These are phyloP conservation scores for Litchi chinensis DNA, from an alignment of 345 rosid genomes.

Conservation along the genomic window DNA sequence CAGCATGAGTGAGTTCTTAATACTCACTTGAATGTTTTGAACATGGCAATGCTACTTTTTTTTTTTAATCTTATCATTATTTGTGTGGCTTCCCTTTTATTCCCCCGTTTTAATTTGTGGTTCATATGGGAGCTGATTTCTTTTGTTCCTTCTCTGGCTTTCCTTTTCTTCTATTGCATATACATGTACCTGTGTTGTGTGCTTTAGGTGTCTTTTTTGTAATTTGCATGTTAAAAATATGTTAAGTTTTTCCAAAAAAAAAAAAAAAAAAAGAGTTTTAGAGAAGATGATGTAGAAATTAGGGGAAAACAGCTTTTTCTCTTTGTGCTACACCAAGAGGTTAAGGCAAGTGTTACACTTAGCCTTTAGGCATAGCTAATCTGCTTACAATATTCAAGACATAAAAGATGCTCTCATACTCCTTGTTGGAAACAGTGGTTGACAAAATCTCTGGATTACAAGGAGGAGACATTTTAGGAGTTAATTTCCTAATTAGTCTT, in stretches of 20 bases:
- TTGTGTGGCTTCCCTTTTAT: background rate
- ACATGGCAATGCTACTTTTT: background rate
- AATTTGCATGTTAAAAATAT: background rate
- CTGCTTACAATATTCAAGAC: too few relatives aligned
- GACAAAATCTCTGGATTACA: too few relatives aligned
- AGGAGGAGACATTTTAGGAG: too few relatives aligned
- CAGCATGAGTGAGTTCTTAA: constrained; percentile 45
- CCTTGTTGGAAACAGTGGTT: too few relatives aligned
- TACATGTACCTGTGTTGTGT: background rate
- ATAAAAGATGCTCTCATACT: too few relatives aligned
- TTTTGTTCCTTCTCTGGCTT: background rate
- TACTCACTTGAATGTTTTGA: constrained; percentile 8
- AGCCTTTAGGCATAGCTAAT: too few relatives aligned
- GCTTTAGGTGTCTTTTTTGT: background rate
- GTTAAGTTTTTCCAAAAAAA: too few relatives aligned
- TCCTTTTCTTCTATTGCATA: background rate
- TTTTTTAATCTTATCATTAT: background rate
- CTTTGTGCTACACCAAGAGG: too few relatives aligned
- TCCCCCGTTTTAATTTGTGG: background rate
- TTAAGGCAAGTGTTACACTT: too few relatives aligned
- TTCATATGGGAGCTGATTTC: background rate
- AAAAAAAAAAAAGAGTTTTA: too few relatives aligned
- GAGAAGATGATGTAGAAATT: background rate
- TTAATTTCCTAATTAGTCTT: too few relatives aligned
- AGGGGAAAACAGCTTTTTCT: background rate